Evolutionary conservation across 1,284 basidiomycete genomes (phyloP).

Genomic region (Cryptococcus maquisensis): DNA sequence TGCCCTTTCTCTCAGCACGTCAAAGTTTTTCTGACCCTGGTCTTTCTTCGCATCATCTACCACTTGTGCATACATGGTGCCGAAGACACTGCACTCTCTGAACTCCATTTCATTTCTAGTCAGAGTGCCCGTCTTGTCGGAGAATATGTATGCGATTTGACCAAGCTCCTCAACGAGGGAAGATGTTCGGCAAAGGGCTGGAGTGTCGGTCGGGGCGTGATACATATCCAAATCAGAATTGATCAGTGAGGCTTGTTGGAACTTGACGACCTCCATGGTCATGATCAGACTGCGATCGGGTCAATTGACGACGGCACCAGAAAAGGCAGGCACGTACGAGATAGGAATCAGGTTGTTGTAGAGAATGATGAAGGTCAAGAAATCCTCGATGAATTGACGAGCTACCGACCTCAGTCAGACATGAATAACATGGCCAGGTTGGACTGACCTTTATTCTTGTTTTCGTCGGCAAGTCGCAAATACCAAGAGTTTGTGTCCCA

Average conservation of each 20-base stretch:
- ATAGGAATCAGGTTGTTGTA: slow-evolving; percentile 99
- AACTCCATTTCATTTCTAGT: slow-evolving; percentile 99
- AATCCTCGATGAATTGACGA: slow-evolving; percentile 80
- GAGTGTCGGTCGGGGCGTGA: slow-evolving; percentile 88
- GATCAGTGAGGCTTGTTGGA: slow-evolving; percentile 93
- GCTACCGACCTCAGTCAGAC: slow-evolving; percentile 51
- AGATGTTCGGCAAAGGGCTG: slow-evolving; percentile 92
- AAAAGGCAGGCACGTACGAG: slow-evolving; percentile 54
- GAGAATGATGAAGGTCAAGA: slow-evolving; percentile 95
- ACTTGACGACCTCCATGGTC: slow-evolving; percentile 99
- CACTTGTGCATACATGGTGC: slow-evolving; percentile 80
- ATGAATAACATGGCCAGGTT: neutral
- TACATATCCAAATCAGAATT: slow-evolving; percentile 98
- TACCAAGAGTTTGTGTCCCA: slow-evolving; percentile 74
- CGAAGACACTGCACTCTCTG: slow-evolving; percentile 81
- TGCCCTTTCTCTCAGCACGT: slow-evolving; percentile 35
- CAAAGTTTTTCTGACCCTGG: slow-evolving; percentile 52
- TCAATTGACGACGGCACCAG: neutral
- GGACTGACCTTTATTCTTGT: slow-evolving; percentile 45
- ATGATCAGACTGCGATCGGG: slow-evolving; percentile 66
- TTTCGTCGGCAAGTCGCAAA: slow-evolving; percentile 52
- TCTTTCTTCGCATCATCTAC: slow-evolving; percentile 77
- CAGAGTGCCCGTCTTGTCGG: slow-evolving; percentile 96
- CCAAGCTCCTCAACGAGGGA: slow-evolving; percentile 97
- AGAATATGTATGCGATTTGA: slow-evolving; percentile 93